Evolutionary conservation across 768 basidiomycete genomes (phyloP).

Genomic region (Tephrocybe rancida): DNA sequence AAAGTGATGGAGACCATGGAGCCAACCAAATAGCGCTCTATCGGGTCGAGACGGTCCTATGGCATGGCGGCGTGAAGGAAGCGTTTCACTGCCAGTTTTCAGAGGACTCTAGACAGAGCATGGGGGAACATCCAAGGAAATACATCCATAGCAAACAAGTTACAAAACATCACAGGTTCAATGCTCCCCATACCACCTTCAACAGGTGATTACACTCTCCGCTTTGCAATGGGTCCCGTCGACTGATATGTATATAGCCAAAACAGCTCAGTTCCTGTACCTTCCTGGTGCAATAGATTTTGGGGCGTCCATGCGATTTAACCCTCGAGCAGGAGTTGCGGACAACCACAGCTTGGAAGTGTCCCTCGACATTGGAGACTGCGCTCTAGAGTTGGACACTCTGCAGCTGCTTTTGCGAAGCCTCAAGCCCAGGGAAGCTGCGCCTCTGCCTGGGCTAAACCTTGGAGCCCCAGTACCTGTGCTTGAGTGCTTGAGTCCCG

Average conservation of each 20-base stretch:
- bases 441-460: not conserved
- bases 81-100: constrained; percentile 59
- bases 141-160: constrained; percentile 50
- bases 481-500: not conserved
- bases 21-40: constrained; percentile 18
- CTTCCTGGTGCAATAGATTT: constrained; percentile 49
- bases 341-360: constrained; percentile 55
- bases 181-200: constrained; percentile 20
- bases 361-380: constrained; percentile 45
- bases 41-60: constrained; percentile 31
- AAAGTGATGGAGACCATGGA: constrained; percentile 29
- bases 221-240: not conserved
- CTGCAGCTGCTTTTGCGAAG: constrained; percentile 32
- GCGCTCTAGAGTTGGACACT: constrained; percentile 50
- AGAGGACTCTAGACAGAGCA: constrained; percentile 68
- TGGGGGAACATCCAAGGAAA: constrained; percentile 66
- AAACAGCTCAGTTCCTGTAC: constrained; percentile 41
- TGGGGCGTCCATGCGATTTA: constrained; percentile 53
- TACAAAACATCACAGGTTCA: constrained; percentile 49
- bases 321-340: constrained; percentile 56
- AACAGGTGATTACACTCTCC: constrained; percentile 31
- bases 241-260: constrained; percentile 13
- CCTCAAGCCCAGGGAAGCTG: constrained; percentile 12
- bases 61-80: constrained; percentile 69
- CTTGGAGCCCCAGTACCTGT: not conserved